phyloP scores from a whole-genome alignment of 805 yeast genomes.

The Candida ponderosae region DNA sequence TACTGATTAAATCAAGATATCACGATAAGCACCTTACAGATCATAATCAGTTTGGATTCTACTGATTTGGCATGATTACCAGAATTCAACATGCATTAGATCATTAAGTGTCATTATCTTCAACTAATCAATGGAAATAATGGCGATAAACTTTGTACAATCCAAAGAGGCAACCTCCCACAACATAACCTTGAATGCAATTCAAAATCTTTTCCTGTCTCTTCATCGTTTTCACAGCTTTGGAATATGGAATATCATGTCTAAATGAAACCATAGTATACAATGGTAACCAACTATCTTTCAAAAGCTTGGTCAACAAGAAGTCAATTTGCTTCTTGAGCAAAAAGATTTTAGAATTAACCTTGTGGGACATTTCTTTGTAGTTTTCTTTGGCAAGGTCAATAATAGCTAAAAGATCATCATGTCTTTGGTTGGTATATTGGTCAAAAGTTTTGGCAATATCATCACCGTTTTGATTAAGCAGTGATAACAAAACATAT shows the following conservation, averaged over 20 bases:
- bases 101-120: background rate
- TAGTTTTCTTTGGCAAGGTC: slow-evolving; percentile 76
- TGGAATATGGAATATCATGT: slow-evolving; percentile 69
- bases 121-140: too few relatives aligned
- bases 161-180: slow-evolving; percentile 2
- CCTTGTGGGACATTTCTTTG: slow-evolving; percentile 81
- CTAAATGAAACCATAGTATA: slow-evolving; percentile 92
- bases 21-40: too few relatives aligned
- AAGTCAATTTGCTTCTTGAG: slow-evolving; percentile 65
- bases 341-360: slow-evolving; percentile 50
- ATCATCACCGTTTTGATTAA: slow-evolving; percentile 29
- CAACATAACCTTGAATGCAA: slow-evolving; percentile 9
- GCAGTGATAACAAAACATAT: slow-evolving; percentile 47
- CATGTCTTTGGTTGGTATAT: slow-evolving; percentile 49
- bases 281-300: slow-evolving; percentile 72
- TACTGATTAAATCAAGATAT: too few relatives aligned
- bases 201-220: slow-evolving; percentile 48
- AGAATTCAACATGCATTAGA: background rate
- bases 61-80: too few relatives aligned
- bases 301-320: slow-evolving; percentile 47
- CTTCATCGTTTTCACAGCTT: slow-evolving; percentile 47
- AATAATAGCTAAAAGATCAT: slow-evolving; percentile 69
- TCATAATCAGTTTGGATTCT: too few relatives aligned
- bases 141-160: background rate
- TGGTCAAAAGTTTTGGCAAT: slow-evolving; percentile 41